Percentiles rank a stretch among this genome's conserved stretches.
Conservation (phyloP, 2,329 filamentous ascomycete genomes). For the Aspergillus aculeatus region DNA sequence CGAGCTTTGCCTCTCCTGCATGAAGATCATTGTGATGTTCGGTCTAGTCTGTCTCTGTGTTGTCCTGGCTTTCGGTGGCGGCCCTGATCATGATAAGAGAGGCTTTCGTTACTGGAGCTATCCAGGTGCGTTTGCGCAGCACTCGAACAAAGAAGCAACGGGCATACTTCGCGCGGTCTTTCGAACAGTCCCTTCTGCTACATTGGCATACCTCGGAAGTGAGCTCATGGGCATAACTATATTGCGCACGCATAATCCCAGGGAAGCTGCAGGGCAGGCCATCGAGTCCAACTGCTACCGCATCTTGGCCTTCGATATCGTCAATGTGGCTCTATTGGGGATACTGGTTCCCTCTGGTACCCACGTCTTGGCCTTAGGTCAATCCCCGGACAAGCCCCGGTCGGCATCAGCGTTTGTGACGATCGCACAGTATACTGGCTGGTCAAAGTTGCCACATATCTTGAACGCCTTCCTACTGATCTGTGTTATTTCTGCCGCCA, state of each 20-base stretch:
- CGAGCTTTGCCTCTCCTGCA: conserved; percentile 56
- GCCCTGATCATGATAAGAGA: conserved; percentile 57
- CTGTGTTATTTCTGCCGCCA: conserved; percentile 72
- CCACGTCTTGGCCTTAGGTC: conserved; percentile 51
- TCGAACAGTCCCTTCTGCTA: conserved; percentile 69
- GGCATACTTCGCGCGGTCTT: conserved; percentile 63
- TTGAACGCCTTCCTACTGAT: conserved; percentile 71
- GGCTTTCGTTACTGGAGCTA: conserved; percentile 66
- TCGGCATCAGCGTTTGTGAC: conserved; percentile 72
- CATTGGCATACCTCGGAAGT: conserved; percentile 74
- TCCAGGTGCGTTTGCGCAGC: conserved; percentile 54
- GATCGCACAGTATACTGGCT: conserved; percentile 64
- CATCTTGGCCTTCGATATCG: conserved; percentile 74
- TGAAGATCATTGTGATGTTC: conserved; percentile 66
- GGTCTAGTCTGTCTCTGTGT: conserved; percentile 64
- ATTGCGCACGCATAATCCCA: conserved; percentile 73
- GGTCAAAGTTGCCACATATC: conserved; percentile 62
- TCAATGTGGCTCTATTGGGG: conserved; percentile 70
- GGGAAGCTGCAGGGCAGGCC: conserved; percentile 70
- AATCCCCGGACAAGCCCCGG: conserved; percentile 46
- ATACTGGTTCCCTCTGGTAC: conserved; percentile 74
- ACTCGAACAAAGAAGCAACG: conserved; percentile 35
- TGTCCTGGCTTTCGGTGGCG: conserved; percentile 64
- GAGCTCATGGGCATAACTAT: conserved; percentile 75
- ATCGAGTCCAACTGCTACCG: conserved; percentile 79